Conservation (phyloP, 1,284 basidiomycete species). For the Melampsora abietis-canadensis region DNA sequence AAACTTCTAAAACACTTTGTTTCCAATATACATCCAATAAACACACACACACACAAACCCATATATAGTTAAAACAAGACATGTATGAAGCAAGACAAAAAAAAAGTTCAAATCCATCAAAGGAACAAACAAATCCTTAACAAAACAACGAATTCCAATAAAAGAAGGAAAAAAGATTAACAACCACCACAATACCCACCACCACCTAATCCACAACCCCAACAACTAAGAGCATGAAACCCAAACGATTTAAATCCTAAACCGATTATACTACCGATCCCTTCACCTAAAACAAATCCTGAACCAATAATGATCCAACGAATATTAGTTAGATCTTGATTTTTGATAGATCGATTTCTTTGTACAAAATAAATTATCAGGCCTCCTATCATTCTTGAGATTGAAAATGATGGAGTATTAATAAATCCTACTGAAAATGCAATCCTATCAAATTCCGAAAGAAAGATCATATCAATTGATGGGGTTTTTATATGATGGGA, state of each 20-base stretch:
- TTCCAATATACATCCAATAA: too few species aligned
- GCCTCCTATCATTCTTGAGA: conserved; percentile 85
- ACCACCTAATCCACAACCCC: conserved; percentile 74
- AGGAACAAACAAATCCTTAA: too few species aligned
- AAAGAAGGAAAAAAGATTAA: conserved; percentile 24
- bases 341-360: conserved; percentile 56
- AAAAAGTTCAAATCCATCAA: too few species aligned
- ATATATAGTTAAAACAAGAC: too few species aligned
- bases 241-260: conserved; percentile 73
- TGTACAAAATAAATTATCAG: conserved; percentile 62
- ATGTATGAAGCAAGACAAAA: too few species aligned
- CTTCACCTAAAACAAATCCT: conserved; percentile 90
- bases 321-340: conserved; percentile 58
- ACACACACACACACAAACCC: too few species aligned
- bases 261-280: conserved; percentile 77
- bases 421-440: conserved; percentile 68
- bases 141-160: background rate
- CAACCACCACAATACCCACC: conserved; percentile 54
- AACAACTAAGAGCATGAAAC: conserved; percentile 69
- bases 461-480: conserved; percentile 28
- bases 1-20: too few species aligned
- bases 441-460: conserved; percentile 48
- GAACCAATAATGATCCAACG: conserved; percentile 82
- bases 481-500: too few species aligned
- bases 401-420: conserved; percentile 90